Evolutionary conservation across 768 basidiomycete species (phyloP).

Genomic region (Lactarius pseudohatsudake): DNA sequence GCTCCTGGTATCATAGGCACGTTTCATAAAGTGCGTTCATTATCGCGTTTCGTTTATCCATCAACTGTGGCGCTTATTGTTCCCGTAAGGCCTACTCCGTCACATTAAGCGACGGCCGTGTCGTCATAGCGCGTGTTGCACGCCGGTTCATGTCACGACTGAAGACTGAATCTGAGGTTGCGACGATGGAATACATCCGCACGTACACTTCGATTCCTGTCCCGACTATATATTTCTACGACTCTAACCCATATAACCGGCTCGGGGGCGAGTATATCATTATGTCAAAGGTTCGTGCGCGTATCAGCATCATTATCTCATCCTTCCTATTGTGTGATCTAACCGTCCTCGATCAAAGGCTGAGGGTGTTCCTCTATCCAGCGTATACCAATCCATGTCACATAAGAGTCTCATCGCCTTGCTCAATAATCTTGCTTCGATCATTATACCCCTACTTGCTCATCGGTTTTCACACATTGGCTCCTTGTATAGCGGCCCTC

Average conservation of each 20-base stretch:
- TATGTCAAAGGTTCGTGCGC: conserved; percentile 71
- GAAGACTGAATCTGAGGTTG: conserved; percentile 86
- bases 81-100: conserved; percentile 68
- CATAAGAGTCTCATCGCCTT: conserved; percentile 64
- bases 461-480: conserved; percentile 77
- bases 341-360: conserved; percentile 48
- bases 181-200: conserved; percentile 79
- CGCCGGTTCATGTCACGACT: conserved; percentile 83
- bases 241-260: conserved; percentile 81
- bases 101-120: conserved; percentile 56
- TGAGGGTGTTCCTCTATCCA: conserved; percentile 64
- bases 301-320: background rate
- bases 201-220: conserved; percentile 70
- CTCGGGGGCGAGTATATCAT: conserved; percentile 84
- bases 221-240: conserved; percentile 72
- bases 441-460: conserved; percentile 72
- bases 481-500: conserved; percentile 64
- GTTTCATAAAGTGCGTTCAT: conserved; percentile 69
- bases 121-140: conserved; percentile 77
- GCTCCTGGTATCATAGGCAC: conserved; percentile 51
- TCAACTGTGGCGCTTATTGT: conserved; percentile 7
- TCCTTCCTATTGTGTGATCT: conserved; percentile 2
- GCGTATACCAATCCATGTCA: conserved; percentile 68
- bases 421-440: conserved; percentile 63
- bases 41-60: conserved; percentile 22